Base-by-base conservation (phyloP, 2,329 filamentous ascomycete species). In the Aspergillus fructus region DNA sequence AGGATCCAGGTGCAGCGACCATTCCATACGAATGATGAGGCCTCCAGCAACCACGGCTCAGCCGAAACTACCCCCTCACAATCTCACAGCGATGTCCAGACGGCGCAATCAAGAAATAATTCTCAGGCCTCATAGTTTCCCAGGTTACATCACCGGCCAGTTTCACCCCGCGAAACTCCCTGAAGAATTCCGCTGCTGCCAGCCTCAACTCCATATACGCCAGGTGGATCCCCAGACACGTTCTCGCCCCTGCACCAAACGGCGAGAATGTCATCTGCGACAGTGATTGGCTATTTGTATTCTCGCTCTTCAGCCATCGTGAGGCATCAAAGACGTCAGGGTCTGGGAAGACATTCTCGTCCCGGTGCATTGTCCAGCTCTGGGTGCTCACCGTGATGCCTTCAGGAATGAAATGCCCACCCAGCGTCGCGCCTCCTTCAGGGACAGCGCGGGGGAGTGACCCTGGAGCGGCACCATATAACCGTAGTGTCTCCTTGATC, bases 141-240 rank as follows among this genome's bases (percentile, higher is more conserved):
- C 48, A 47, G 1, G 55, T 58, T 6, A 41, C 17, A 42, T 33
- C 47, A 6, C 51, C 40, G 3, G 53, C 55, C 37, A 62, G 19
- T 19, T n/a, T 51, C 3, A 60, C 55, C 3, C 60, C 49, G 12
- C 30, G 24, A 37, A 53, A 60, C 15, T 77, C 69, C 1, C 76
- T 70, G 63, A 84, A 83, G 66, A 86, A 81, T 13, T 77, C 73
- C 0, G 80, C 79, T 0, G 77, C 71, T 0, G 76, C 78, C 33
- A 83, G 75, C 5, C 82, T 73, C 34, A 85, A 62, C 62, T 85
- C 82, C 72, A 84, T 83, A 43, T 74, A 72, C 1, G 87, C 86
- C 61, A 90, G 84, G 63, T 89, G 86, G 11, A 85, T 84, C 0
- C 87, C 87, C 2, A 90, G 76, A 64, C 88, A 90, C 71, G 86